Evolutionary conservation across 805 yeast genomes (phyloP), one percentile per base, ranked within the genome.

Genomic region (Candida coleopterorum): DNA sequence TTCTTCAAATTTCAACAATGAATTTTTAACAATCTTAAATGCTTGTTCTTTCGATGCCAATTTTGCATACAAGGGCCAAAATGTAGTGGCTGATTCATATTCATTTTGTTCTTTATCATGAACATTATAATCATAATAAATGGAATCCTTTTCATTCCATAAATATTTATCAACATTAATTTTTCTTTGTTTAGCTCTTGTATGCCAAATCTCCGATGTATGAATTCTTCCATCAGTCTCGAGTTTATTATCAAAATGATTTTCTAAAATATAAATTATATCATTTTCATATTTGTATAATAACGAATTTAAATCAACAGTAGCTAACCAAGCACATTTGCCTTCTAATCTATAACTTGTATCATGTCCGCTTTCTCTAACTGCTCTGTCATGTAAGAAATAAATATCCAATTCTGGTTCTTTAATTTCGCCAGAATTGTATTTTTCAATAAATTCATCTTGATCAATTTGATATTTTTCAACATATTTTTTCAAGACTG

Each of bases 291-390:
- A 93, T 63, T 86, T 90, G 72, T 85, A 89, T 15, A 90, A 67
- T 47, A 93, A 63, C 4, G 93, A 72, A 59, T 89, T 88, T 52
- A 90, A 69, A 56, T 90, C 98, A 33, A 90, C 81, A 0, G 97
- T 90, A 1, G 95, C 96, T 46, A 90, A 64, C 54, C 84, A 68
- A 0, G 96, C 96, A 59, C 96, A 87, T 29, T 77, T 74, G 25
- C 95, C 95, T 60, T 89, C 96, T 36, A 93, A 67, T 50, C 98
- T 70, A 52, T 89, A 87, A 2, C 90, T 72, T 0, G 97, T 93
- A 55, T 90, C 98, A 56, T 93, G 97, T 1, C 98, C 98, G 22
- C 93, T 81, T 60, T 90, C 98, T 54, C 98, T 75, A 9, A 90
- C 95, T 1, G 95, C 97, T 40, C 97, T 70, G 57, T 90, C 98